A percentile compares a stretch with the other conserved stretches of the same genome.
Evolutionary conservation across 106 monocot species (phyloP).

Genomic region (Allium cepa): DNA sequence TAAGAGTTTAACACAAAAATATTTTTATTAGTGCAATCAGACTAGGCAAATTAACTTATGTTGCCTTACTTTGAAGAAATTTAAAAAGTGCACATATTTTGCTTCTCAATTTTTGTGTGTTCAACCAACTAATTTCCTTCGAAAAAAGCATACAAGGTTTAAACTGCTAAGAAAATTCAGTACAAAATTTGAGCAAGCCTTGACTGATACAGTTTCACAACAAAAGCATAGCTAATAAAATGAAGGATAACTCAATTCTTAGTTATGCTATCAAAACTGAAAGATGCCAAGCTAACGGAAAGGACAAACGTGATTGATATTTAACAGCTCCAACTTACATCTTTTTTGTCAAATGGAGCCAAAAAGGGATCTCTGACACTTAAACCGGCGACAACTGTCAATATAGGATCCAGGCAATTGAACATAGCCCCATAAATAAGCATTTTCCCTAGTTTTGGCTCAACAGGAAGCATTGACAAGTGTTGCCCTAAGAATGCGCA

Average conservation of each 20-base stretch:
- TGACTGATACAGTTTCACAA: too few relatives aligned
- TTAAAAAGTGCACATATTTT: too few relatives aligned
- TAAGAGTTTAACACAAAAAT: neutral
- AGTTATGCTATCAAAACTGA: too few relatives aligned
- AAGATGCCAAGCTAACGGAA: too few relatives aligned
- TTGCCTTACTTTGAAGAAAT: neutral
- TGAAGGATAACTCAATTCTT: too few relatives aligned
- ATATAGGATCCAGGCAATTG: slow-evolving; percentile 85
- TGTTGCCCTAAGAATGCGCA: slow-evolving; percentile 53
- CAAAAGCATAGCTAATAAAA: too few relatives aligned
- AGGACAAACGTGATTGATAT: too few relatives aligned
- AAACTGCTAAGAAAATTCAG: too few relatives aligned
- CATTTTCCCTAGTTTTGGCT: slow-evolving; percentile 98
- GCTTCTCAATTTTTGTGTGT: too few relatives aligned
- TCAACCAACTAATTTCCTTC: too few relatives aligned
- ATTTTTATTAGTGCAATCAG: neutral
- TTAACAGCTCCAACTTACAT: slow-evolving; percentile 47
- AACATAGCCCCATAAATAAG: slow-evolving; percentile 94
- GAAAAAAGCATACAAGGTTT: too few relatives aligned
- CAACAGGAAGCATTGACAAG: slow-evolving; percentile 92
- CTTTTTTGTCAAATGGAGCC: slow-evolving; percentile 96
- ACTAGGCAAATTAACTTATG: neutral
- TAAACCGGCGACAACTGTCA: slow-evolving; percentile 96
- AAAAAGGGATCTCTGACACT: slow-evolving; percentile 98
- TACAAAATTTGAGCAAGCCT: too few relatives aligned